phyloP scores from a whole-genome alignment of 1,284 basidiomycete species.

The Leccinum fallax region DNA sequence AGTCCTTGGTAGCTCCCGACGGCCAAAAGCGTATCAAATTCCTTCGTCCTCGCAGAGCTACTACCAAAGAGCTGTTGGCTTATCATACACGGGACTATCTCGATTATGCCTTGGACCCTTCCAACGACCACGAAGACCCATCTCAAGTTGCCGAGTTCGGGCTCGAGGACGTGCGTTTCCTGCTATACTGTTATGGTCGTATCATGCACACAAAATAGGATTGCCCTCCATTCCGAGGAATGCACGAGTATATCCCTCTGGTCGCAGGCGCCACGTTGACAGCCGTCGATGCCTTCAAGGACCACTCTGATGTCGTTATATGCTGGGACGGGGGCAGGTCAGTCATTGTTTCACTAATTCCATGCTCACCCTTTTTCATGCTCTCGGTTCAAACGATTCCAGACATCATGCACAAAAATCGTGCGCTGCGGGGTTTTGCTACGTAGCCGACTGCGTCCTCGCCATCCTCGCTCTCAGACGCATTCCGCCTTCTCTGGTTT shows the following conservation, averaged over 20 bases:
- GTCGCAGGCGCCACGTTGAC: slow-evolving; percentile 80
- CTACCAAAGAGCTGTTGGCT: slow-evolving; percentile 49
- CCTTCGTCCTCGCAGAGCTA: slow-evolving; percentile 55
- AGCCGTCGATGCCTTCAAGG: slow-evolving; percentile 64
- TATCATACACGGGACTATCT: slow-evolving; percentile 65
- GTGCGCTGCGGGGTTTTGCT: slow-evolving; percentile 88
- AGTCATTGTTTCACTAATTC: slow-evolving; percentile 15
- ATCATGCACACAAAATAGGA: slow-evolving; percentile 53
- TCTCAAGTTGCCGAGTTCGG: slow-evolving; percentile 50
- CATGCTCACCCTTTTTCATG: neutral
- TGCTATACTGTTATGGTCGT: neutral
- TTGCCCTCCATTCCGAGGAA: slow-evolving; percentile 73
- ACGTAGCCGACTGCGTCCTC: slow-evolving; percentile 88
- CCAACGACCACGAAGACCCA: slow-evolving; percentile 20
- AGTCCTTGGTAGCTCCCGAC: slow-evolving; percentile 38
- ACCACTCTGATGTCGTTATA: slow-evolving; percentile 65
- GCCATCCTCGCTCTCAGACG: slow-evolving; percentile 68
- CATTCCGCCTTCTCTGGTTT: slow-evolving; percentile 15
- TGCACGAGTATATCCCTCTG: slow-evolving; percentile 70
- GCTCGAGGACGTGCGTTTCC: slow-evolving; percentile 61
- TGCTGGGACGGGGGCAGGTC: slow-evolving; percentile 86
- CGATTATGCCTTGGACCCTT: slow-evolving; percentile 50
- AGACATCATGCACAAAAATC: slow-evolving; percentile 80
- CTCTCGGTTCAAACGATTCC: neutral
- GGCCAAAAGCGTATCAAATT: slow-evolving; percentile 41